Evolutionary conservation across 805 yeast species (phyloP).

Genomic region (Candida easanensis): DNA sequence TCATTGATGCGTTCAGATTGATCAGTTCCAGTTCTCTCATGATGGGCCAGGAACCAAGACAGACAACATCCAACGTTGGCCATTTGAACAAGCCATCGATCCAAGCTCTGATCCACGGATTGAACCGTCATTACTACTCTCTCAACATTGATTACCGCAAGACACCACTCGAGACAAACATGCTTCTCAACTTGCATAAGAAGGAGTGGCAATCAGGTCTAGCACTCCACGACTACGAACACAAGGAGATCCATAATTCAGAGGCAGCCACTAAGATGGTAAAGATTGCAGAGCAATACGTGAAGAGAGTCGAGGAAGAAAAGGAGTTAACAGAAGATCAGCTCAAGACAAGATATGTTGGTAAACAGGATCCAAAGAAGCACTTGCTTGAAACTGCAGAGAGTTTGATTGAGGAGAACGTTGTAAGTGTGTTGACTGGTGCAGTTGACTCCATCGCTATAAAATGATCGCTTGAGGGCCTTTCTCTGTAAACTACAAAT

Average conservation of each 20-base stretch:
- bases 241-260: constrained; percentile 71
- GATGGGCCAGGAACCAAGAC: constrained; percentile 98
- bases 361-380: constrained; percentile 98
- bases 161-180: constrained; percentile 86
- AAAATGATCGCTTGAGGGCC: constrained; percentile 39
- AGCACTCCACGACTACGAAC: constrained; percentile 70
- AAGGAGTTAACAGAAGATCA: constrained; percentile 84
- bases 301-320: constrained; percentile 89
- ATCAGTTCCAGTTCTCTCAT: constrained; percentile 83
- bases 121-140: constrained; percentile 95
- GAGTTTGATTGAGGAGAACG: constrained; percentile 81
- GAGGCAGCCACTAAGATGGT: constrained; percentile 77
- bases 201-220: constrained; percentile 95
- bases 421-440: constrained; percentile 82
- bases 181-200: constrained; percentile 92
- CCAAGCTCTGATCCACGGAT: constrained; percentile 94
- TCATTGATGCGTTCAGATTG: constrained; percentile 95
- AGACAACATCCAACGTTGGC: constrained; percentile 94
- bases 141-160: constrained; percentile 92
- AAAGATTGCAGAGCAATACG: constrained; percentile 84
- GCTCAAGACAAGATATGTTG: constrained; percentile 92
- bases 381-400: constrained; percentile 91
- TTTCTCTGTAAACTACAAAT: too few relatives aligned
- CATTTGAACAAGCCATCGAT: constrained; percentile 93
- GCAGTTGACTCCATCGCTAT: constrained; percentile 89